phyloP scores from a whole-genome alignment of 371 early-diverging fungal genomes.

The Mortierella sp. region DNA sequence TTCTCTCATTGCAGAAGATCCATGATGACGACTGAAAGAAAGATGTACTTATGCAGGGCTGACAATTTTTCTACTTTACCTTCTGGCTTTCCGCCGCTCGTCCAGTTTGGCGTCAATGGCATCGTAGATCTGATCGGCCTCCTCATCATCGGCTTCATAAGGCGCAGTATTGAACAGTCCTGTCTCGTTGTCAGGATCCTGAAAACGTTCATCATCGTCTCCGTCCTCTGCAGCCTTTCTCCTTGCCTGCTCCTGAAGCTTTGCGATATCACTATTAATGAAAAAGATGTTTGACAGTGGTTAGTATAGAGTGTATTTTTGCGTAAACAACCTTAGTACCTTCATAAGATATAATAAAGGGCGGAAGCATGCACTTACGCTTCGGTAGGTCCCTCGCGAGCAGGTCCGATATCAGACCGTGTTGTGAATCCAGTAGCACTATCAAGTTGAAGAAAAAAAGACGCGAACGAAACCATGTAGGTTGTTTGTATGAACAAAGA shows the following conservation, averaged over 20 bases:
- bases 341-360: too few relatives aligned
- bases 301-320: neutral
- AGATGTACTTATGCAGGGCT: neutral
- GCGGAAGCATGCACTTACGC: conserved; percentile 55
- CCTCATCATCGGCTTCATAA: conserved; percentile 97
- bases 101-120: conserved; percentile 93
- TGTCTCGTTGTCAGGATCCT: conserved; percentile 96
- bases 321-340: too few relatives aligned
- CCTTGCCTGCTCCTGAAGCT: conserved; percentile 54
- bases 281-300: neutral
- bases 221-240: conserved; percentile 67
- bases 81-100: conserved; percentile 84
- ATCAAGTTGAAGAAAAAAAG: conserved; percentile 5
- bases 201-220: conserved; percentile 80
- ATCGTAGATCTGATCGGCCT: conserved; percentile 96
- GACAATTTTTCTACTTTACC: conserved; percentile 28
- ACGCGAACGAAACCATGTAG: neutral
- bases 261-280: conserved; percentile 59
- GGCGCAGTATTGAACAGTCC: conserved; percentile 91
- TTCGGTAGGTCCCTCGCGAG: conserved; percentile 82
- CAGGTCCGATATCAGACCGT: conserved; percentile 98
- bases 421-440: conserved; percentile 98
- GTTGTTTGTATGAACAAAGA: neutral
- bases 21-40: neutral
- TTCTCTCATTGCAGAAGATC: neutral